phyloP scores from a whole-genome alignment of 1,284 basidiomycete genomes.

The Leccinum griseonigrum region DNA sequence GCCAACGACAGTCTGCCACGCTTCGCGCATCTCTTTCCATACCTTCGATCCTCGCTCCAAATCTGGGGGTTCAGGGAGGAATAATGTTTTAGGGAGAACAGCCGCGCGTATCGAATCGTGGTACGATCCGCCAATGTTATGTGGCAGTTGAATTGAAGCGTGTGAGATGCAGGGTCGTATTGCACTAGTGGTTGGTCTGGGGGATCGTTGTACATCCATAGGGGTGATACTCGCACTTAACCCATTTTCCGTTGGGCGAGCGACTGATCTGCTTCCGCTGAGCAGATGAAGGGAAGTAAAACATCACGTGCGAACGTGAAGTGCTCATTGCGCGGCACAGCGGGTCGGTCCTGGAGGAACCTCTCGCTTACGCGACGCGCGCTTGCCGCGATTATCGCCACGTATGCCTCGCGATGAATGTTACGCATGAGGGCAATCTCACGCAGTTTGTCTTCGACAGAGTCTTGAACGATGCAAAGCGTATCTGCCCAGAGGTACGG shows the following conservation, averaged over 20 bases:
- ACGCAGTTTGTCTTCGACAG: not conserved
- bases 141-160: not conserved
- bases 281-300: not conserved
- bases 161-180: not conserved
- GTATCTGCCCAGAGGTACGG: not conserved
- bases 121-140: not conserved
- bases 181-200: not conserved
- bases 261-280: not conserved
- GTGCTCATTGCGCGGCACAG: not conserved
- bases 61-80: not conserved
- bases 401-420: not conserved
- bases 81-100: not conserved
- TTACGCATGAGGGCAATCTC: not conserved
- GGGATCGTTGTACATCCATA: not conserved
- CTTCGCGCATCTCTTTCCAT: not conserved
- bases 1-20: not conserved
- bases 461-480: not conserved
- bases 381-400: not conserved
- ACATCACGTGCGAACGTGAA: not conserved
- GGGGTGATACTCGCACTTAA: not conserved
- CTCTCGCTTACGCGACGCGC: not conserved
- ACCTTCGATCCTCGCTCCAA: not conserved
- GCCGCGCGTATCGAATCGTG: not conserved
- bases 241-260: not conserved
- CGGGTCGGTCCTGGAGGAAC: not conserved